Evolutionary conservation across 345 rosid genomes (phyloP).

Genomic region (Arabis alpina): DNA sequence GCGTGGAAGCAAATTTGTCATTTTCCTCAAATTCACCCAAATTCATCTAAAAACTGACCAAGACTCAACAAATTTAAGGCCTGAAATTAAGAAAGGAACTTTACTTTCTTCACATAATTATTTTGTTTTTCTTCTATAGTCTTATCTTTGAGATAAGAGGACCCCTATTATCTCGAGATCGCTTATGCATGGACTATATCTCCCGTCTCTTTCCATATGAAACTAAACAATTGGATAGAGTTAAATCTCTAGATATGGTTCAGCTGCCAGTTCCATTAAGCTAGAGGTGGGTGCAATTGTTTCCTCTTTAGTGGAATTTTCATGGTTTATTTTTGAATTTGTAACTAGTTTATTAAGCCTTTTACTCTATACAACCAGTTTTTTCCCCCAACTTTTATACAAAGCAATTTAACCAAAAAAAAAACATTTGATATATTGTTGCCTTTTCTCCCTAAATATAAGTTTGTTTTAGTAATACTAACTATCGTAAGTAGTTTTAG

Average conservation of each 20-base stretch:
- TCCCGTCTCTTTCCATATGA: background rate
- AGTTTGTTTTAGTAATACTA: background rate
- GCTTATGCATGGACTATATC: background rate
- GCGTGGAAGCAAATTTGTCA: too few species aligned
- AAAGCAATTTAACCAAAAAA: background rate
- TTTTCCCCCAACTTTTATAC: background rate
- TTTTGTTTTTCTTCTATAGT: too few species aligned
- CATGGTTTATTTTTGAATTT: background rate
- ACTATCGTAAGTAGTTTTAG: background rate
- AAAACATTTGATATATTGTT: background rate
- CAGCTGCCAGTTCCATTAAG: background rate
- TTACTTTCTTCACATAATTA: background rate
- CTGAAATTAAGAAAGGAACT: background rate
- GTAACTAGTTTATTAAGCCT: background rate
- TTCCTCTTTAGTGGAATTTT: conserved; percentile 4
- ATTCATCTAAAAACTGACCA: too few species aligned
- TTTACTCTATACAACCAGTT: background rate
- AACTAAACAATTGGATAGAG: background rate
- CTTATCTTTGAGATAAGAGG: too few species aligned
- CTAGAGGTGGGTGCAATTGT: background rate
- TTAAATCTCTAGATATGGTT: background rate
- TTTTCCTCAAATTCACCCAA: too few species aligned
- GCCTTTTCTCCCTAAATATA: background rate
- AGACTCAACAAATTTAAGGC: background rate
- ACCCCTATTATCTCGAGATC: background rate